Evolutionary conservation across 2,329 filamentous ascomycete genomes (phyloP), one percentile per base, ranked within the genome.

Genomic region (Fusarium mexicanum): DNA sequence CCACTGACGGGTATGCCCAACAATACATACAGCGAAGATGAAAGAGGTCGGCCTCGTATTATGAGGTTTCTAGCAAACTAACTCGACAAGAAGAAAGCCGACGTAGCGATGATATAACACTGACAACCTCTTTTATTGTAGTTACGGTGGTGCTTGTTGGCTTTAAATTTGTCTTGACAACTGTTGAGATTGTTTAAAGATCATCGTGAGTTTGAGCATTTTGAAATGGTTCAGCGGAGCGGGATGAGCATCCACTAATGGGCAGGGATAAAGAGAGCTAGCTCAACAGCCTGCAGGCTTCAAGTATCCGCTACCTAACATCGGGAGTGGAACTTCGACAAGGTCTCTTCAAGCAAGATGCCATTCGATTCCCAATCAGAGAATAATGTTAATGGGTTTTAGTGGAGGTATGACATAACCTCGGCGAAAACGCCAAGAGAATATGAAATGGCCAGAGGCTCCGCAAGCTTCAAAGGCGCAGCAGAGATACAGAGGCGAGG

Each of bases 371-470:
- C 59, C 78, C 78, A 79, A 79, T 79, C 69, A 79, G 61, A 69
- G 35, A 60, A 38, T 58, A 47, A 33, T 53, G 55, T 64, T 58
- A 58, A 72, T 67, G 64, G 60, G 67, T 43, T 63, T 58, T 35
- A 67, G 77, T 78, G 78, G 76, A 68, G 75, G 73, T 71, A 79
- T 79, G 78, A 79, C 78, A 79, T 79, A 79, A 76, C 67, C 60
- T 55, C 61, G 69, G 61, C 26, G 48, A 50, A 55, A 67, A 65
- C 53, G 60, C 64, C 63, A 65, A 64, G 67, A 70, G 57, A 58
- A 60, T 50, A 63, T 37, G 61, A 71, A 61, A 67, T 74, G 61
- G 69, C 24, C 50, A 74, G 74, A 72, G 67, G 64, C 67, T 69
- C 73, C 66, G 74, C 63, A 73, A 64, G 71, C 67, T 65, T 53